phyloP scores from a whole-genome alignment of 2,329 filamentous ascomycete species.

The Aspergillus proliferans region DNA sequence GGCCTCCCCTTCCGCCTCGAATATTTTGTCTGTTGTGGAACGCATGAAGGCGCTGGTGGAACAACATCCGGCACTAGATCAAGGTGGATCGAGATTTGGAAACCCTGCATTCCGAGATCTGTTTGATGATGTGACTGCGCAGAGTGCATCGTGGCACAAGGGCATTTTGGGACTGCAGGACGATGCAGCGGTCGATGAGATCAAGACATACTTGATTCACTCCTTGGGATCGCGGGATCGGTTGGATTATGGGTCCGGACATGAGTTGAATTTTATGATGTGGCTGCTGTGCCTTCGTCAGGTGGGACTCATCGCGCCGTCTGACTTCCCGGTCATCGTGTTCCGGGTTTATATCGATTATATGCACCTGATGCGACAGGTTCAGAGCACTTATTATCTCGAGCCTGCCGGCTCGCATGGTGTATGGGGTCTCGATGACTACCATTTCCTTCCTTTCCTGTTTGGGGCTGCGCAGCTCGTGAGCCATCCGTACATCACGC shows the following conservation, averaged over 20 bases:
- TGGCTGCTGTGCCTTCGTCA: slow-evolving; percentile 95
- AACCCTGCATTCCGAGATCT: slow-evolving; percentile 86
- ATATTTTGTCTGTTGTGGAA: slow-evolving; percentile 64
- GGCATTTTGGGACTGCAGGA: slow-evolving; percentile 34
- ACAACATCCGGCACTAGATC: slow-evolving; percentile 72
- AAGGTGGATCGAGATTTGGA: slow-evolving; percentile 83
- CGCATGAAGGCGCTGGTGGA: slow-evolving; percentile 61
- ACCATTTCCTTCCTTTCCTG: slow-evolving; percentile 92
- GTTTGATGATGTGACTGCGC: slow-evolving; percentile 49
- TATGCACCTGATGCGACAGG: slow-evolving; percentile 73
- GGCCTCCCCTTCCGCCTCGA: slow-evolving; percentile 54
- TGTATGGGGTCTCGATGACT: slow-evolving; percentile 96
- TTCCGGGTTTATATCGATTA: slow-evolving; percentile 77
- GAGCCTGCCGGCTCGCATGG: slow-evolving; percentile 95
- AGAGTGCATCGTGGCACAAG: slow-evolving; percentile 37
- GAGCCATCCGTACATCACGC: slow-evolving; percentile 74
- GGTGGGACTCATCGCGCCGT: slow-evolving; percentile 55
- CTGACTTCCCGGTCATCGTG: slow-evolving; percentile 68
- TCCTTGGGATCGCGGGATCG: slow-evolving; percentile 79
- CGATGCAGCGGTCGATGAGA: slow-evolving; percentile 57
- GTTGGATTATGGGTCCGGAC: slow-evolving; percentile 95
- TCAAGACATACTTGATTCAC: slow-evolving; percentile 72
- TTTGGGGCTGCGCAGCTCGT: slow-evolving; percentile 88
- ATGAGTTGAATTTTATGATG: slow-evolving; percentile 94
- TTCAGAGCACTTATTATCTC: slow-evolving; percentile 91